These are phyloP conservation scores for Talaromyces islandicus DNA, from an alignment of 2,329 filamentous ascomycete genomes.

Conservation along the genomic window DNA sequence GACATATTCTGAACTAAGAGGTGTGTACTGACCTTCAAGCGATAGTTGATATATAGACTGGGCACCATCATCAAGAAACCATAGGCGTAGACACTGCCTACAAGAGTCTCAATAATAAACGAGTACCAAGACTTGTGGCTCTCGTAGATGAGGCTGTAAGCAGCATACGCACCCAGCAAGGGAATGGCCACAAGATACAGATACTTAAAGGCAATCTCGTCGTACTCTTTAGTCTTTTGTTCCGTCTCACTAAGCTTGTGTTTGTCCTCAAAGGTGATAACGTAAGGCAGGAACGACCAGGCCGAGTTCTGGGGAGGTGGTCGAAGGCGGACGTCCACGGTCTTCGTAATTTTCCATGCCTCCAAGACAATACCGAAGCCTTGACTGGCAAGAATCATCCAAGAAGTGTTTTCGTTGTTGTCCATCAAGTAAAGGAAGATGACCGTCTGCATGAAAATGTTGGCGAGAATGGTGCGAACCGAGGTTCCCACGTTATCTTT, in stretches of 20 bases:
- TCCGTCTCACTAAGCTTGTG: constrained; percentile 92
- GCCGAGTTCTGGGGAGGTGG: constrained; percentile 60
- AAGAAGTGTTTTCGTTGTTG: constrained; percentile 95
- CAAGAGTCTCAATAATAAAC: constrained; percentile 88
- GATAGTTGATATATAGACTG: constrained; percentile 97
- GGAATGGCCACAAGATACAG: constrained; percentile 90
- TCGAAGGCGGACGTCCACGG: constrained; percentile 80
- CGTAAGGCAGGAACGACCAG: constrained; percentile 72
- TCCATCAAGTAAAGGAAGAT: constrained; percentile 97
- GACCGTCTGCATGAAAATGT: constrained; percentile 93
- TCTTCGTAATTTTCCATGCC: constrained; percentile 94
- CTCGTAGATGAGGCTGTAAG: constrained; percentile 88
- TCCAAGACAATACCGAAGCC: constrained; percentile 74
- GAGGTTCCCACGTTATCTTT: constrained; percentile 98
- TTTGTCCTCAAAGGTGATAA: constrained; percentile 87
- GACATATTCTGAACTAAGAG: constrained; percentile 10
- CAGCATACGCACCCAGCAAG: constrained; percentile 79
- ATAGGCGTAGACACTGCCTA: constrained; percentile 94
- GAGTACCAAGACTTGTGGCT: constrained; percentile 98
- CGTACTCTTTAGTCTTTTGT: constrained; percentile 97
- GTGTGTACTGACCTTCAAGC: constrained; percentile 61
- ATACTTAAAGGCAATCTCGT: constrained; percentile 95
- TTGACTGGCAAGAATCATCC: constrained; percentile 97
- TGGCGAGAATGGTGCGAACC: constrained; percentile 89
- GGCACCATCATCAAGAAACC: constrained; percentile 99